Evolutionary conservation across 73 alveolate genomes (phyloP).

Genomic region (Tetrahymena borealis): DNA sequence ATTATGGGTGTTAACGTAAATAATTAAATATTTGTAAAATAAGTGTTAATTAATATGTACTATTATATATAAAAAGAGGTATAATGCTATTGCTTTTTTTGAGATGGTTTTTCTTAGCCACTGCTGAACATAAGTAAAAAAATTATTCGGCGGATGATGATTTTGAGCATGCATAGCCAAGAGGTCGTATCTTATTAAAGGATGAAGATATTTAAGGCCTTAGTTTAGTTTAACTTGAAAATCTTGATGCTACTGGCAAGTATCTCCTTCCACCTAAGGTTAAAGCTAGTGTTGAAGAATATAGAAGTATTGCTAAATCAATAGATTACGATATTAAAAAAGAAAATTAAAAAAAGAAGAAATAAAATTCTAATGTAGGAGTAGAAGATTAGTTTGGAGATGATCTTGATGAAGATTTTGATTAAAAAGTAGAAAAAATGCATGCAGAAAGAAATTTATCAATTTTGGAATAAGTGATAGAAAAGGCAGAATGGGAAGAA

Average conservation of each 20-base stretch:
- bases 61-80: background rate
- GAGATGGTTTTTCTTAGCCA: background rate
- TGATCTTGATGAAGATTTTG: background rate
- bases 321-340: background rate
- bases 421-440: background rate
- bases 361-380: background rate
- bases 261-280: background rate
- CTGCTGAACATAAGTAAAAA: background rate
- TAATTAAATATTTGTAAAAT: background rate
- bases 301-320: background rate
- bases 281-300: background rate
- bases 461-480: background rate
- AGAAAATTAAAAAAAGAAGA: background rate
- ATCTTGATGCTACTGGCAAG: background rate
- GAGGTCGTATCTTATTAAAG: background rate
- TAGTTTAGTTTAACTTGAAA: background rate
- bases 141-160: background rate
- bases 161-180: background rate
- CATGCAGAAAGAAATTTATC: background rate
- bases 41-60: background rate
- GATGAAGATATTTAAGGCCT: background rate
- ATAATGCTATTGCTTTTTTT: background rate
- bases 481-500: background rate
- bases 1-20: background rate
- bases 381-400: background rate